These are phyloP conservation scores for Mycena alexandri DNA, from an alignment of 768 basidiomycete genomes.

Conservation along the genomic window DNA sequence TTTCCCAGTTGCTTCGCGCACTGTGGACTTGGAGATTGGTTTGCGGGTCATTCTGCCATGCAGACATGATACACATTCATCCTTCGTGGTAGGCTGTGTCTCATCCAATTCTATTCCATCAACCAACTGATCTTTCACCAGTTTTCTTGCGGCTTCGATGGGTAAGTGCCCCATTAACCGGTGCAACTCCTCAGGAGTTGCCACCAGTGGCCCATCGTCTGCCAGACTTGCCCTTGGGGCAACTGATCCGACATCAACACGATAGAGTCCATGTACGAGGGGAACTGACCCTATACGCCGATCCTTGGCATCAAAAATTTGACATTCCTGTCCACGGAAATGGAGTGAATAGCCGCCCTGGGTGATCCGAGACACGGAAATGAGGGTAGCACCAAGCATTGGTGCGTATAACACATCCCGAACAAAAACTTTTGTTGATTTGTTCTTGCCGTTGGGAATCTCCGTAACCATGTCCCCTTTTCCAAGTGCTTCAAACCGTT, in stretches of 20 bases:
- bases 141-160: slow-evolving; percentile 37
- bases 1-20: slow-evolving; percentile 29
- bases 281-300: slow-evolving; percentile 17
- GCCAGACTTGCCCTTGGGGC: not conserved
- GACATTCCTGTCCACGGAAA: slow-evolving; percentile 40
- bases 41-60: slow-evolving; percentile 46
- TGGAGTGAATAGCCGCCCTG: slow-evolving; percentile 39
- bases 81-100: slow-evolving; percentile 28
- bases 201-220: not conserved
- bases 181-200: slow-evolving; percentile 44
- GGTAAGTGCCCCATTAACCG: slow-evolving; percentile 44
- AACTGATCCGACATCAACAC: not conserved
- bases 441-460: slow-evolving; percentile 40
- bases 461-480: not conserved
- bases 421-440: slow-evolving; percentile 39
- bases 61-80: slow-evolving; percentile 45
- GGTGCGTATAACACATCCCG: slow-evolving; percentile 46
- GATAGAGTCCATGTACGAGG: slow-evolving; percentile 26
- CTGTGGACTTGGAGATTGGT: slow-evolving; percentile 40
- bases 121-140: slow-evolving; percentile 44
- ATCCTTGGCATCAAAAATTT: slow-evolving; percentile 32
- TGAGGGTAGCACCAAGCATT: too few species aligned
- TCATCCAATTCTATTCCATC: slow-evolving; percentile 43
- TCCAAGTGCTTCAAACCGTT: slow-evolving; percentile 45
- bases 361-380: too few species aligned